Percentiles rank a stretch among this genome's conserved stretches.
Conservation (phyloP, 2,329 filamentous ascomycete species). For the Bipolaris victoriae region DNA sequence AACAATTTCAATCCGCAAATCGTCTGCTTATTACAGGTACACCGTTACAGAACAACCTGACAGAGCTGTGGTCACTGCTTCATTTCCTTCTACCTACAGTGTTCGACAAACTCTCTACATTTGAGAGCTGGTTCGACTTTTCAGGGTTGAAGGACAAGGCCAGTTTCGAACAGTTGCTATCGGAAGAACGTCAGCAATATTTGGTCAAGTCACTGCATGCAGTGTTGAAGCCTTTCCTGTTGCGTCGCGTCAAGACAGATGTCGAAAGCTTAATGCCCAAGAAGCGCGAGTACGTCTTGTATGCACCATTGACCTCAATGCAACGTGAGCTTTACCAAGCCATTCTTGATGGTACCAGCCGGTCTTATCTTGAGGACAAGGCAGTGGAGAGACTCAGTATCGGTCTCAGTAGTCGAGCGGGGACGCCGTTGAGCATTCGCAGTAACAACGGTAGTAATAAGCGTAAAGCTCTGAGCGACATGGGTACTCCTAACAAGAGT, state of each 20-base stretch:
- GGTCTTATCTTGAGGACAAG: slow-evolving; percentile 73
- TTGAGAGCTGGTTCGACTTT: slow-evolving; percentile 97
- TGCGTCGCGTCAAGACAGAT: slow-evolving; percentile 89
- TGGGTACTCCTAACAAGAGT: slow-evolving; percentile 68
- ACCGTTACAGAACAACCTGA: slow-evolving; percentile 91
- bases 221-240: slow-evolving; percentile 86
- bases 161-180: slow-evolving; percentile 77
- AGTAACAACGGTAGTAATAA: slow-evolving; percentile 60
- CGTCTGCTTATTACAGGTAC: slow-evolving; percentile 93
- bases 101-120: slow-evolving; percentile 90
- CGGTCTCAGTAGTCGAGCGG: slow-evolving; percentile 48
- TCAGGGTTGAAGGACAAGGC: slow-evolving; percentile 86
- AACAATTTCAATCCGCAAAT: slow-evolving; percentile 88
- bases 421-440: slow-evolving; percentile 55
- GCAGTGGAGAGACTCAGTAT: slow-evolving; percentile 68
- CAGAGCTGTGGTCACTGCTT: slow-evolving; percentile 91
- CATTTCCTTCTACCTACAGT: slow-evolving; percentile 93
- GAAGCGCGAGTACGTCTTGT: slow-evolving; percentile 95
- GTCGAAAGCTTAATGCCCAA: slow-evolving; percentile 91
- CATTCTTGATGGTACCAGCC: slow-evolving; percentile 64
- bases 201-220: slow-evolving; percentile 88
- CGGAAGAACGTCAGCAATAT: slow-evolving; percentile 77
- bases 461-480: slow-evolving; percentile 59
- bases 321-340: slow-evolving; percentile 90
- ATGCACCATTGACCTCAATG: slow-evolving; percentile 87